Conservation (phyloP, 2,329 filamentous ascomycete species). For the Aspergillus tamarii region DNA sequence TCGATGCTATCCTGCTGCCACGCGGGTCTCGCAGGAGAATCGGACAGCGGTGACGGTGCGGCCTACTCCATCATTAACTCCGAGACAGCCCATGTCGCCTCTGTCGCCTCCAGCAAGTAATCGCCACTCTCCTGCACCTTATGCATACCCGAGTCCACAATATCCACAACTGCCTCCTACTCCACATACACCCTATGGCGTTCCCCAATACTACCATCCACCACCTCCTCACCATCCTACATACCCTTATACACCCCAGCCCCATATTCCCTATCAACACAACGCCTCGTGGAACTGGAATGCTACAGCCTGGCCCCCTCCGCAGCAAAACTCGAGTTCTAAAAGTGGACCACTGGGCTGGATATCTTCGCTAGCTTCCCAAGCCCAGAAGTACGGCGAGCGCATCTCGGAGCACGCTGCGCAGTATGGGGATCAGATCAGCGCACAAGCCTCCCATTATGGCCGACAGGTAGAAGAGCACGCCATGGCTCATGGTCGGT, state of each 20-base stretch:
- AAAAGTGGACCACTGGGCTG: conserved; percentile 37
- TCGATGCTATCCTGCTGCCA: conserved; percentile 44
- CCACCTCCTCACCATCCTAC: conserved; percentile 24
- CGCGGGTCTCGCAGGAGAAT: conserved; percentile 31
- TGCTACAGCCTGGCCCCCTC: conserved; percentile 27
- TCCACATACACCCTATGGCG: conserved; percentile 24
- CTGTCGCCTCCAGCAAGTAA: conserved; percentile 10
- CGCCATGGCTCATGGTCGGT: conserved; percentile 40
- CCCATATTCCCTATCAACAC: conserved; percentile 24
- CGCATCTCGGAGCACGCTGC: conserved; percentile 40
- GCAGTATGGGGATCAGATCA: conserved; percentile 38
- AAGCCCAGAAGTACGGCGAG: conserved; percentile 46
- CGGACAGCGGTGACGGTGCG: conserved; percentile 13
- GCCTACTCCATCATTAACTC: conserved; percentile 9
- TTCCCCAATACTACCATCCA: conserved; percentile 26
- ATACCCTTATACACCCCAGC: conserved; percentile 27
- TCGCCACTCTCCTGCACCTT: conserved; percentile 14
- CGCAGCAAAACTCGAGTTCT: conserved; percentile 23
- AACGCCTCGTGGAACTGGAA: conserved; percentile 34
- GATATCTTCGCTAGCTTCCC: conserved; percentile 39
- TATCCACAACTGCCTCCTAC: conserved; percentile 18
- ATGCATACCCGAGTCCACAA: conserved; percentile 19
- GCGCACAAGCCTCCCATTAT: conserved; percentile 39
- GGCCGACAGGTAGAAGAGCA: conserved; percentile 43
- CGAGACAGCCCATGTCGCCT: conserved; percentile 11